Evolutionary conservation across 768 basidiomycete species (phyloP), one percentile per base, ranked within the genome.

Genomic region (Lentinula guzmanii): DNA sequence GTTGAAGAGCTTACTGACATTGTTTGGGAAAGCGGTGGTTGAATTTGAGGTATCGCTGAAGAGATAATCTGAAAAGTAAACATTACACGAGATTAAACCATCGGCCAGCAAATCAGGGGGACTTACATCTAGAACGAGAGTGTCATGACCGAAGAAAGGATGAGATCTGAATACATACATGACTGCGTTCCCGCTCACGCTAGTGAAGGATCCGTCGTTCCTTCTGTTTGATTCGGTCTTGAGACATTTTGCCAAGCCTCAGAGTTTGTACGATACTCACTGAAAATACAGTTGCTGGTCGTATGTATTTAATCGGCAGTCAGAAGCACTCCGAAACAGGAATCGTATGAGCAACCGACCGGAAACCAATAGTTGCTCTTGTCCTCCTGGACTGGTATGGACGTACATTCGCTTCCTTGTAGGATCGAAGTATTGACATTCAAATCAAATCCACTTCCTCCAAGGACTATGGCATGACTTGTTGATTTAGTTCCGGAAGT

Each of bases 281-380:
- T 64, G 63, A 34, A 54, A 64, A 52, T 64, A 64, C 46, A 64
- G 35, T 31, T 51, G 63, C 63, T 64, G 21, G 10, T 15, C 7
- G 10, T 3, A n/a, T 31, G 28, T 8, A 18, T 37, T 31, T 42
- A 52, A 16, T 16, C 2, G 10, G 4, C 52, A 11, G 21, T 9
- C 28, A 28, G 28, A 33, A 28, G 39, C 21, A 42, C 15, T 41
- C 21, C 53, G n/a, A 39, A 21, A 58, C 15, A 37, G 18, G 11
- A 28, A 37, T 35, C 28, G 28, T 28, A 15, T 21, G 28, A 15
- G 48, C 6, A 37, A 62, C 63, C 7, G 37, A 62, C 63, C 52
- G 67, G 68, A 51, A 52, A 63, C 68, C 68, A 69, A 57, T 69
- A 69, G 58, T 69, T 69, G 52, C 68, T 69, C 59, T 68, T 64